Conservation (phyloP, 1,139 yeast species). For the Meyerozyma carpophila region DNA sequence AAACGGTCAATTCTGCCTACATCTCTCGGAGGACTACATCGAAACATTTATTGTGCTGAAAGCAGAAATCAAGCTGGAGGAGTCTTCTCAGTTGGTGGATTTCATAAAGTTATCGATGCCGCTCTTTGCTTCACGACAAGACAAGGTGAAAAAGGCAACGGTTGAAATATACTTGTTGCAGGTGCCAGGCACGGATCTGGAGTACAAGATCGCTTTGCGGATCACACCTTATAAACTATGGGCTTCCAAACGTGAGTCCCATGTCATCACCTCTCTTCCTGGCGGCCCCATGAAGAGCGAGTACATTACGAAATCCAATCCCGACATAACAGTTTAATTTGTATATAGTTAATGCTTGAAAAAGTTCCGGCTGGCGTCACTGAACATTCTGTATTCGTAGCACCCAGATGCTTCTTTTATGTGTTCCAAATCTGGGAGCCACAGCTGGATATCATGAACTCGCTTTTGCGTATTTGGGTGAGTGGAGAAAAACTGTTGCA, state of each 20-base stretch:
- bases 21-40: conserved; percentile 6
- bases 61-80: neutral
- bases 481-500: conserved; percentile 69
- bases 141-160: neutral
- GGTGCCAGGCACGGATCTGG: neutral
- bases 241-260: neutral
- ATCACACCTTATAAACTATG: conserved; percentile 8
- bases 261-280: neutral
- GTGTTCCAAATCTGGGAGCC: conserved; percentile 67
- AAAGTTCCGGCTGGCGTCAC: neutral
- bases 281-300: neutral
- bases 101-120: conserved; percentile 2
- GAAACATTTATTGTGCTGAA: conserved; percentile 11
- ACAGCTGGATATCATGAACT: conserved; percentile 57
- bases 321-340: neutral
- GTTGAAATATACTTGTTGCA: conserved; percentile 10
- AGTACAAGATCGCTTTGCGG: conserved; percentile 6
- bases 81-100: neutral
- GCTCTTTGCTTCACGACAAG: neutral
- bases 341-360: neutral
- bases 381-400: neutral
- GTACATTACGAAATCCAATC: neutral
- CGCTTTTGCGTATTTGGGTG: conserved; percentile 85
- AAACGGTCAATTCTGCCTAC: conserved; percentile 8
- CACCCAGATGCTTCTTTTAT: conserved; percentile 34